Percentiles rank a stretch among this genome's conserved stretches.
Evolutionary conservation across 2,329 filamentous ascomycete species (phyloP).

Genomic region (Cytospora piceicola): DNA sequence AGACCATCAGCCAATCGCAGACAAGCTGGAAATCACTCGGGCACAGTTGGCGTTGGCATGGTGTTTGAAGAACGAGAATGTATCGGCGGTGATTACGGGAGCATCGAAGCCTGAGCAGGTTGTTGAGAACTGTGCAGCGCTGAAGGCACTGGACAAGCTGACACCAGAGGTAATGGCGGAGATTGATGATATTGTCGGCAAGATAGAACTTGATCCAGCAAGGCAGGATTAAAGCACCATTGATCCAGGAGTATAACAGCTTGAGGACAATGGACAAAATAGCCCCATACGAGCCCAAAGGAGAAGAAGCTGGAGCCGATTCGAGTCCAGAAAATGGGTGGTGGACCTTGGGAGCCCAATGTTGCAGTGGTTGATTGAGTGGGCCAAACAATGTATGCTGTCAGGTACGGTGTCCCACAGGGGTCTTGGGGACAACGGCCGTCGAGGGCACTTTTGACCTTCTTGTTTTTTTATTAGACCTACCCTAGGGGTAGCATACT

Average conservation of each 20-base stretch:
- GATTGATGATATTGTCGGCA: slow-evolving; percentile 52
- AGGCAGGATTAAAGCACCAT: slow-evolving; percentile 32
- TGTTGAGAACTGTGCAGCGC: slow-evolving; percentile 61
- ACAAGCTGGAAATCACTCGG: slow-evolving; percentile 63
- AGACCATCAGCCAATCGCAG: slow-evolving; percentile 64
- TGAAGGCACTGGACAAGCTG: slow-evolving; percentile 58
- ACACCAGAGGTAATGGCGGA: slow-evolving; percentile 62
- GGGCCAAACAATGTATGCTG: not conserved
- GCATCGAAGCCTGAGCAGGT: slow-evolving; percentile 63
- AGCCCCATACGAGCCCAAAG: no score
- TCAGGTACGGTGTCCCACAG: no score
- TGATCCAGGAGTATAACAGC: no score
- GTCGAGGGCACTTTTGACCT: no score
- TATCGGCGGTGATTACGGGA: slow-evolving; percentile 66
- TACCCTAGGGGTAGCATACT: no score
- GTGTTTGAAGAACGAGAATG: slow-evolving; percentile 65
- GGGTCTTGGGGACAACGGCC: no score
- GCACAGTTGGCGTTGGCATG: slow-evolving; percentile 63
- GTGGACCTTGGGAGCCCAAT: not conserved
- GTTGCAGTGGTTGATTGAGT: no score
- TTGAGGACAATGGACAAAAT: not conserved
- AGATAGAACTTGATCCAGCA: slow-evolving; percentile 37
- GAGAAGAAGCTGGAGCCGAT: no score
- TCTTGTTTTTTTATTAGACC: no score
- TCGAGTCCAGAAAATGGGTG: not conserved